Evolutionary conservation across 495 filamentous ascomycete species (phyloP).

Genomic region (Penicillium ochrochloron): DNA sequence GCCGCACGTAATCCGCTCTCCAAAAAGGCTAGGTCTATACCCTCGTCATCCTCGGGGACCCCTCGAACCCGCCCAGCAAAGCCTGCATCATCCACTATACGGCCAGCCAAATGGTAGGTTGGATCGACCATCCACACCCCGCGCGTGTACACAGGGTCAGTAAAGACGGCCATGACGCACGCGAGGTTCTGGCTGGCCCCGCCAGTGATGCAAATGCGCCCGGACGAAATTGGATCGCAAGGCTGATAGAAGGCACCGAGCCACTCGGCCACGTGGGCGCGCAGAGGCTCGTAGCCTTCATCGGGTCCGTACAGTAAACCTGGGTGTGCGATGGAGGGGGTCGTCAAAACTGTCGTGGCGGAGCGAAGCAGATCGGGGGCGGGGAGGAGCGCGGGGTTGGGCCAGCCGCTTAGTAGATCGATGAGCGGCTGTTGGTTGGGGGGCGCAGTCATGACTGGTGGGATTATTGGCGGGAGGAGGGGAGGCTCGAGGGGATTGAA

Average conservation of each 20-base stretch:
- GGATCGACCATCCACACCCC: constrained; percentile 81
- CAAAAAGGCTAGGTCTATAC: constrained; percentile 67
- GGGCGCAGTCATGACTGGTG: constrained; percentile 14
- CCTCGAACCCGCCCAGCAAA: constrained; percentile 64
- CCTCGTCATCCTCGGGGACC: constrained; percentile 75
- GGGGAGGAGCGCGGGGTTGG: constrained; percentile 72
- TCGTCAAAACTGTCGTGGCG: constrained; percentile 57
- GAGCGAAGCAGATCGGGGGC: constrained; percentile 58
- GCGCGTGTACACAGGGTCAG: constrained; percentile 75
- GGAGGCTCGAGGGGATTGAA: background rate
- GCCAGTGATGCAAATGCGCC: constrained; percentile 78
- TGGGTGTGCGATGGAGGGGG: constrained; percentile 57
- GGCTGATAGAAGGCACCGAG: constrained; percentile 65
- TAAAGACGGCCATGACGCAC: constrained; percentile 71
- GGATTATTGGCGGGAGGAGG: background rate
- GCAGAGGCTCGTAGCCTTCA: constrained; percentile 68
- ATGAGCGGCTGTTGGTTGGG: constrained; percentile 43
- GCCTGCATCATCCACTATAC: constrained; percentile 80
- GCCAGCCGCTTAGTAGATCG: constrained; percentile 75
- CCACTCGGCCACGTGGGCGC: constrained; percentile 70
- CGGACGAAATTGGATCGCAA: constrained; percentile 40
- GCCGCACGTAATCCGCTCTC: constrained; percentile 49
- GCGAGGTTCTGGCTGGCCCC: constrained; percentile 80
- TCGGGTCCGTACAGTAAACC: constrained; percentile 80
- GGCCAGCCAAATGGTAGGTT: constrained; percentile 76